Percentiles rank a stretch among this genome's conserved stretches.
Conservation (phyloP, 768 basidiomycete genomes). For the Pisolithus albus region DNA sequence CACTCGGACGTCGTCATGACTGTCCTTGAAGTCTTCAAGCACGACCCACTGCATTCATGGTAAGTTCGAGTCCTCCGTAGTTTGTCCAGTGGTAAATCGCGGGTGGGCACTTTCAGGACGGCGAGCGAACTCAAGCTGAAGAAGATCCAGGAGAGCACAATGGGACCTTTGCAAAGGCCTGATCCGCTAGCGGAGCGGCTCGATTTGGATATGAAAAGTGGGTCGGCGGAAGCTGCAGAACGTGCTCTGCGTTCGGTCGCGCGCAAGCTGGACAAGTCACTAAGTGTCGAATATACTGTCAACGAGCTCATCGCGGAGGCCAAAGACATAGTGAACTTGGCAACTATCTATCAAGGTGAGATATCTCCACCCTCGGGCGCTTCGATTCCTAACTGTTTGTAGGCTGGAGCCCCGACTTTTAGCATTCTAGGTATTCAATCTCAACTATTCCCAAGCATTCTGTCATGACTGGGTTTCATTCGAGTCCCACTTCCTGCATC, state of each 20-base stretch:
- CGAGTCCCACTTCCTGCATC: not conserved
- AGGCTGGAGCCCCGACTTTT: slow-evolving; percentile 42
- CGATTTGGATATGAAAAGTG: slow-evolving; percentile 50
- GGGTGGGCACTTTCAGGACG: slow-evolving; percentile 43
- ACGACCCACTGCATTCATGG: slow-evolving; percentile 95
- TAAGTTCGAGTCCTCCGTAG: slow-evolving; percentile 26
- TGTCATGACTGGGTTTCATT: not conserved
- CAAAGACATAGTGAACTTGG: slow-evolving; percentile 67
- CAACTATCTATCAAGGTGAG: slow-evolving; percentile 71
- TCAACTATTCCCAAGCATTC: not conserved
- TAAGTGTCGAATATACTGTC: slow-evolving; percentile 90
- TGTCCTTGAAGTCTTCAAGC: slow-evolving; percentile 92
- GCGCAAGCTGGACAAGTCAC: slow-evolving; percentile 72
- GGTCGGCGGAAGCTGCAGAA: slow-evolving; percentile 81
- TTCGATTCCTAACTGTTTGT: not conserved
- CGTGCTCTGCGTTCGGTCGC: slow-evolving; percentile 76
- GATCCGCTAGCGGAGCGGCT: slow-evolving; percentile 15
- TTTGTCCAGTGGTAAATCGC: not conserved
- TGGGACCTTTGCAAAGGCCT: slow-evolving; percentile 17
- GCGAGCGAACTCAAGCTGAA: slow-evolving; percentile 71
- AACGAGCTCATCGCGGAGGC: slow-evolving; percentile 90
- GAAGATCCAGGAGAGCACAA: slow-evolving; percentile 46
- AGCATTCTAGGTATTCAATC: not conserved
- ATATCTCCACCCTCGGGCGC: not conserved
- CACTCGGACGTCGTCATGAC: slow-evolving; percentile 87